Percentiles rank a stretch among this genome's conserved stretches.
Conservation (phyloP, 2,329 filamentous ascomycete species). For the Trichoderma atrobrunneum region DNA sequence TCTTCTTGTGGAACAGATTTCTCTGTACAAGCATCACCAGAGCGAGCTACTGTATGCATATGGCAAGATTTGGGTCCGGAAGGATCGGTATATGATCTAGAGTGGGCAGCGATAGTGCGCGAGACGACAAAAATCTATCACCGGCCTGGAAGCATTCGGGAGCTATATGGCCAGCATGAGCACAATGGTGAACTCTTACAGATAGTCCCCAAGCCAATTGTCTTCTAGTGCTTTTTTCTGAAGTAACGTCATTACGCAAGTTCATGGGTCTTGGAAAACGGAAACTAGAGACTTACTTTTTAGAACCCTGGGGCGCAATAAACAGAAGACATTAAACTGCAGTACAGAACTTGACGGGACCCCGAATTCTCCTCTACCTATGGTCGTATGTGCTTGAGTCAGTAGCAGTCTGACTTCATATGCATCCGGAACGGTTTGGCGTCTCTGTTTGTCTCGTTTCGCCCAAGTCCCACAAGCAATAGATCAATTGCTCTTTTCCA, state of each 20-base stretch:
- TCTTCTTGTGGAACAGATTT: background rate
- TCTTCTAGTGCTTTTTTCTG: too few species aligned
- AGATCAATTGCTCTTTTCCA: background rate
- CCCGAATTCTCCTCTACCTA: background rate
- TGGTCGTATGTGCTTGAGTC: background rate
- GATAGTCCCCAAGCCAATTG: background rate
- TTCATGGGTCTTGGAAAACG: too few species aligned
- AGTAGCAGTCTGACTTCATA: background rate
- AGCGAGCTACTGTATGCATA: background rate
- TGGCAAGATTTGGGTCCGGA: constrained; percentile 5
- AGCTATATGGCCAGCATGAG: constrained; percentile 12
- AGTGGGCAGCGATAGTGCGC: background rate
- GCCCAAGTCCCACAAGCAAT: background rate
- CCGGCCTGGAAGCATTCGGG: background rate
- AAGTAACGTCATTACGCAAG: too few species aligned
- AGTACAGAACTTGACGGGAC: background rate
- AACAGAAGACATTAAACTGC: too few species aligned
- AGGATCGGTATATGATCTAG: background rate
- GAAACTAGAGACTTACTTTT: too few species aligned
- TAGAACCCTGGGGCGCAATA: too few species aligned
- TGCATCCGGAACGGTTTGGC: background rate
- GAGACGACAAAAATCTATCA: background rate
- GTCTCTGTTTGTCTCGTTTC: background rate
- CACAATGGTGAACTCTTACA: background rate
- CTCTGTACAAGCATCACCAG: background rate